phyloP scores from a whole-genome alignment of 164 flowering plant species.

The Berberis vulgaris region DNA sequence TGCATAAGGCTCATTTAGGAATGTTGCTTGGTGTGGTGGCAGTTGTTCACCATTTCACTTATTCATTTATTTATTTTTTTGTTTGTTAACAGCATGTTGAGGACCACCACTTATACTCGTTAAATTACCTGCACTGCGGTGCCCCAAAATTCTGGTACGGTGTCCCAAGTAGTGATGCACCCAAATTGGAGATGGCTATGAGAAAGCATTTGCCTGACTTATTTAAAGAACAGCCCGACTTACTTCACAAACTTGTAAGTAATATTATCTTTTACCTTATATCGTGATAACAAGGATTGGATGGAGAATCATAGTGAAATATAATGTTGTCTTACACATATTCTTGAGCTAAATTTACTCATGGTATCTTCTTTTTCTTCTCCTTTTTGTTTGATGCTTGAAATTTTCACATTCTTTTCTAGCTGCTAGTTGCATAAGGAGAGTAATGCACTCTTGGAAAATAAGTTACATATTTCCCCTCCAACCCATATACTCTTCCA shows the following conservation, averaged over 20 bases:
- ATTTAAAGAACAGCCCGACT: slow-evolving; percentile 95
- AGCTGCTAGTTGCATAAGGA: no score
- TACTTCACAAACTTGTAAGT: slow-evolving; percentile 95
- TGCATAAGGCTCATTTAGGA: neutral
- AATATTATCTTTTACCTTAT: neutral
- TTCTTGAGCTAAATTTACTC: no score
- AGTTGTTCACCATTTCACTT: slow-evolving; percentile 1
- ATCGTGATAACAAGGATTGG: neutral
- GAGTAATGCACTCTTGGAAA: no score
- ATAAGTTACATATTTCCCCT: no score
- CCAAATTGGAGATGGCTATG: slow-evolving; percentile 78
- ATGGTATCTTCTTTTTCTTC: no score
- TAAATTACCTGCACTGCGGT: slow-evolving; percentile 97
- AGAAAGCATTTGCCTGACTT: slow-evolving; percentile 83
- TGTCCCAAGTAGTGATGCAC: slow-evolving; percentile 66
- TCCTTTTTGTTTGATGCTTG: no score
- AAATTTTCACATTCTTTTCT: no score
- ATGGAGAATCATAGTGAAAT: neutral
- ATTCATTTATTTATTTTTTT: slow-evolving; percentile 3
- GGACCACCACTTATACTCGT: slow-evolving; percentile 90
- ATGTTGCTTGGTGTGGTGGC: neutral
- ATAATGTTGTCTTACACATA: no score
- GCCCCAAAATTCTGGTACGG: slow-evolving; percentile 99
- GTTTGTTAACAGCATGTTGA: slow-evolving; percentile 76
- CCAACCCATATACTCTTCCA: no score